Percentiles rank a stretch among this genome's conserved stretches.
Evolutionary conservation across 225 moss, liverwort and hornwort genomes (phyloP).

Genomic region (Pseudisothecium myosuroides): DNA sequence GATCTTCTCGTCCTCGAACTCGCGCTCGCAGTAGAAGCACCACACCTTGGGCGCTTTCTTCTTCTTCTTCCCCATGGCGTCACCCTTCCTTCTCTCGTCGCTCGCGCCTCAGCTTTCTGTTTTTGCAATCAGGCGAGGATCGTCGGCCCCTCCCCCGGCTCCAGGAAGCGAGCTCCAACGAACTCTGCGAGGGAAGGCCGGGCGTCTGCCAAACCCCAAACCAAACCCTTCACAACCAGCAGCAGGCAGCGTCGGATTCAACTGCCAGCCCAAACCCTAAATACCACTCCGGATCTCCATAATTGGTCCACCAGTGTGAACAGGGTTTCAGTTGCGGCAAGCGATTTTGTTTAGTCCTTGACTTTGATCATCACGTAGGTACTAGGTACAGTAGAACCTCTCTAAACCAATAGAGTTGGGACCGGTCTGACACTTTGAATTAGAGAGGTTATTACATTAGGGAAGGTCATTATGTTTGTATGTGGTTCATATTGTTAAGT

Average conservation of each 20-base stretch:
- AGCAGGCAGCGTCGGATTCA: background rate
- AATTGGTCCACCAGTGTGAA: background rate
- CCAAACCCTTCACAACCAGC: background rate
- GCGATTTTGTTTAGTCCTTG: background rate
- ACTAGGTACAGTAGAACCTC: too few relatives aligned
- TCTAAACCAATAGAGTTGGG: too few relatives aligned
- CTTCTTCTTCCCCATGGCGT: constrained; percentile 90
- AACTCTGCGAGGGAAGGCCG: background rate
- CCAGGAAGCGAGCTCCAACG: background rate
- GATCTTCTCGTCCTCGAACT: constrained; percentile 99
- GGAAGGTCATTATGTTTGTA: too few relatives aligned
- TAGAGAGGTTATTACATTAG: too few relatives aligned
- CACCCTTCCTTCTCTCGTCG: background rate
- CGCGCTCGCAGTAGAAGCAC: constrained; percentile 99
- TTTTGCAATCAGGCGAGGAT: background rate
- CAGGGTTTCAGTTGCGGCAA: too few relatives aligned
- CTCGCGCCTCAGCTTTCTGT: background rate
- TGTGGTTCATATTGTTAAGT: too few relatives aligned
- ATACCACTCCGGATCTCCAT: background rate
- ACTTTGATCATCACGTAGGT: too few relatives aligned
- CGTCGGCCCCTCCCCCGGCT: background rate
- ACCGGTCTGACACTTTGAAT: too few relatives aligned
- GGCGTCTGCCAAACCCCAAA: background rate
- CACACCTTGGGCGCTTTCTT: constrained; percentile 91
- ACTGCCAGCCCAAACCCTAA: background rate